Evolutionary conservation across 2,329 filamentous ascomycete genomes (phyloP).

Genomic region (Colletotrichum sp.): DNA sequence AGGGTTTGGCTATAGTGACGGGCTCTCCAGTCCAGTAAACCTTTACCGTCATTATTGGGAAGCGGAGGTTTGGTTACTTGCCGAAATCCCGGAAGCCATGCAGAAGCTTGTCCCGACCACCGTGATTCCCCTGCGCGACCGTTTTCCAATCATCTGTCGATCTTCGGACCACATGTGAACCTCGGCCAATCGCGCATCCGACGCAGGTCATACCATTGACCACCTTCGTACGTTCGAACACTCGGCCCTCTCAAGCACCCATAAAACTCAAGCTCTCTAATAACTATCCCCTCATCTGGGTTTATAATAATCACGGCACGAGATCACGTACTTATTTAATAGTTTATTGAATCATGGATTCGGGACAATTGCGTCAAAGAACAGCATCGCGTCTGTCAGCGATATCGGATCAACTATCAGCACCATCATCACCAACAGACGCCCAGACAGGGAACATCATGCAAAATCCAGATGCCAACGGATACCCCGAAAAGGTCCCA

Average conservation of each 20-base stretch:
- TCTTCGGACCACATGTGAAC: background rate
- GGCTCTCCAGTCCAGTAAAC: too few species aligned
- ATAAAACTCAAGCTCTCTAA: background rate
- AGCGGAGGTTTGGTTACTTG: background rate
- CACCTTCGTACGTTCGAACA: background rate
- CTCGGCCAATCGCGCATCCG: background rate
- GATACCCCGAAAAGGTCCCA: constrained; percentile 5
- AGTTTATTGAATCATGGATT: background rate
- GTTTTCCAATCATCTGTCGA: background rate
- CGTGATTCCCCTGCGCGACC: background rate
- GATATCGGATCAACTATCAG: background rate
- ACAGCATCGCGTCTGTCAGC: background rate
- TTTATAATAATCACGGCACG: too few species aligned
- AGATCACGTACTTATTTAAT: background rate
- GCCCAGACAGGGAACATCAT: background rate
- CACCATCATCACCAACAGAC: background rate
- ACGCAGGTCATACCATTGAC: background rate
- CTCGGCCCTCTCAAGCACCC: background rate
- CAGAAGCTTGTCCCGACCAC: background rate
- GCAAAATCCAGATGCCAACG: background rate
- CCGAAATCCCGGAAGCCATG: rapidly evolving
- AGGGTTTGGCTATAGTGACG: too few species aligned
- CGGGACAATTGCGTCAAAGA: background rate
- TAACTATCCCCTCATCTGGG: too few species aligned
- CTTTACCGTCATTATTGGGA: too few species aligned